Evolutionary conservation across 78 protist genomes (phyloP), one percentile per base, ranked within the genome.

Genomic region (Cavenderia fasciculata): DNA sequence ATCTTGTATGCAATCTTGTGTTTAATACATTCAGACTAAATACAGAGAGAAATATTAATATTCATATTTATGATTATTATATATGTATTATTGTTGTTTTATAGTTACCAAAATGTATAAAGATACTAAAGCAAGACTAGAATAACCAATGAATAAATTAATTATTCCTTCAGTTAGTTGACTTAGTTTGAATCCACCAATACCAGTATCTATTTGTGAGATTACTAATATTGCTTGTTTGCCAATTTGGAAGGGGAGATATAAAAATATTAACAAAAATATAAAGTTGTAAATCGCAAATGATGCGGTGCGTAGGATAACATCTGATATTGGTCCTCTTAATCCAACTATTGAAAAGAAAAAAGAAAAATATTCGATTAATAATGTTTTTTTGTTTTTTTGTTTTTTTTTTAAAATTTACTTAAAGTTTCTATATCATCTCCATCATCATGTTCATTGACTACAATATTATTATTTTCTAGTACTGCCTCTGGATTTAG

Each of bases 321-420:
- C 63, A n/a, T 68, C 73, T 21, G 43, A 68, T 56, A 52, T n/a
- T 40, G 87, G 74, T n/a, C 87, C 87, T 77, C 75, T 21, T 77
- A 77, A 77, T 4, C 87, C 87, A 63, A 77, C 86, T 75, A 19
- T 14, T 36, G 1, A n/a, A 71, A 52, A 23, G n/a, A 54, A 36
- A 49, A 56, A 29, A 27, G 27, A 29, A 18, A 63, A 71, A 70
- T 19, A 33, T 43, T n/a, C n/a, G 11, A 57, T 27, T 27, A 57
- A 10, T 23, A 27, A 57, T 23, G 6, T 27, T 3, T 25, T 27
- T 23, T 57, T 57, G 33, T 10, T 23, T 27, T 52, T 4, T 52
- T 21, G 21, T 21, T 12, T 4, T 52, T 12, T 52, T 52, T 21
- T 21, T 21, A 21, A 52, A 56, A 61, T 44, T 46, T 75, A 75